Evolutionary conservation across 176 grass and related monocot species (phyloP).

Genomic region (Aegilops tauschii): DNA sequence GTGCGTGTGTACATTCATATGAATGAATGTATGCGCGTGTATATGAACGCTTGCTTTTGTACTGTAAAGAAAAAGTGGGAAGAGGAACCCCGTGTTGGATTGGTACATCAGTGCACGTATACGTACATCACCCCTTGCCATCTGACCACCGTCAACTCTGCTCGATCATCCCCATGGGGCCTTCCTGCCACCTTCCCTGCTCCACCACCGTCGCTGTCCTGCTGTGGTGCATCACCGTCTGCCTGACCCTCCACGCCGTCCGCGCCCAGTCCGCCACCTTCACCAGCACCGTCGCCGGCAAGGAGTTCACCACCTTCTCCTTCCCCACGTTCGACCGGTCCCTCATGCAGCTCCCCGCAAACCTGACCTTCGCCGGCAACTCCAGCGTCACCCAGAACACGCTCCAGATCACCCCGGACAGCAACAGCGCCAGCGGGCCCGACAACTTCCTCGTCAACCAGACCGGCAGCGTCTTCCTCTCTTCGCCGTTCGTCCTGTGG

Average conservation of each 20-base stretch:
- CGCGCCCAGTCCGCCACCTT: constrained; percentile 21
- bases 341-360: background rate
- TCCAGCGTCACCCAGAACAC: constrained; percentile 25
- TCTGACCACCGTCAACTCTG: background rate
- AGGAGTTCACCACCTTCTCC: constrained; percentile 16
- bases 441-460: constrained; percentile 35
- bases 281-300: constrained; percentile 7
- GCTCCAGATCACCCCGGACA: constrained; percentile 84
- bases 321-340: constrained; percentile 44
- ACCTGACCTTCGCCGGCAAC: constrained; percentile 25
- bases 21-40: no score
- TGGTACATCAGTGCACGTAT: background rate
- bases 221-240: background rate
- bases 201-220: background rate
- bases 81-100: background rate
- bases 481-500: constrained; percentile 45
- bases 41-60: no score
- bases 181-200: background rate
- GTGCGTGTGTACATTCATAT: no score
- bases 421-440: background rate
- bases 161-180: background rate
- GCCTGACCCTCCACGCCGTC: background rate
- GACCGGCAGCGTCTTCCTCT: constrained; percentile 49
- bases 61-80: no score
- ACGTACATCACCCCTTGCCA: background rate